Evolutionary conservation across 2,329 filamentous ascomycete genomes (phyloP).

Genomic region (Clonostachys solani): DNA sequence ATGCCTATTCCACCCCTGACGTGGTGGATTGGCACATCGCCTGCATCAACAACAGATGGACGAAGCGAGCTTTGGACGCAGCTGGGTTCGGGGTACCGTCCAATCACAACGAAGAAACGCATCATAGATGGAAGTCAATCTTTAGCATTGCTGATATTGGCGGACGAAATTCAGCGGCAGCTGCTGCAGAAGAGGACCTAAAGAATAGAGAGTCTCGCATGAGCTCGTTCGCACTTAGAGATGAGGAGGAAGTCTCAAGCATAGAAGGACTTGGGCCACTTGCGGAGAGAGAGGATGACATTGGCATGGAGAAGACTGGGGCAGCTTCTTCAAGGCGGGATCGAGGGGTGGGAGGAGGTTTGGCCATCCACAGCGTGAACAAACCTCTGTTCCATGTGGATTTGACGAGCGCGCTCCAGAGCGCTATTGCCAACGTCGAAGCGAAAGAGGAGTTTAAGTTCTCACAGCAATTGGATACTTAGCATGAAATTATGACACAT

Average conservation of each 20-base stretch:
- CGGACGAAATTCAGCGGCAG: constrained; percentile 65
- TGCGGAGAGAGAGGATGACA: neutral
- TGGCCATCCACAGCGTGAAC: constrained; percentile 31
- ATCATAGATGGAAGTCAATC: constrained; percentile 26
- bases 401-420: constrained; percentile 33
- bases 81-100: constrained; percentile 45
- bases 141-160: constrained; percentile 79
- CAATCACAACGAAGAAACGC: constrained; percentile 4
- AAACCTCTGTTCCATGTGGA: constrained; percentile 44
- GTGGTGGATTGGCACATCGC: constrained; percentile 93
- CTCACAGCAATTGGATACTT: no score
- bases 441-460: constrained; percentile 29
- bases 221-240: constrained; percentile 31
- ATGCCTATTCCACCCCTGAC: constrained; percentile 76
- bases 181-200: constrained; percentile 21
- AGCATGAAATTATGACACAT: no score
- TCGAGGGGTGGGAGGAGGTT: constrained; percentile 1
- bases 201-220: neutral
- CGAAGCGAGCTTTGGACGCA: constrained; percentile 47
- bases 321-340: constrained; percentile 64
- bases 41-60: constrained; percentile 78
- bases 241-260: neutral
- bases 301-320: neutral
- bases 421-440: constrained; percentile 34
- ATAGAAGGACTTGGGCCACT: neutral